These are phyloP conservation scores for Terana coerulea DNA, from an alignment of 768 basidiomycete genomes.

Conservation along the genomic window DNA sequence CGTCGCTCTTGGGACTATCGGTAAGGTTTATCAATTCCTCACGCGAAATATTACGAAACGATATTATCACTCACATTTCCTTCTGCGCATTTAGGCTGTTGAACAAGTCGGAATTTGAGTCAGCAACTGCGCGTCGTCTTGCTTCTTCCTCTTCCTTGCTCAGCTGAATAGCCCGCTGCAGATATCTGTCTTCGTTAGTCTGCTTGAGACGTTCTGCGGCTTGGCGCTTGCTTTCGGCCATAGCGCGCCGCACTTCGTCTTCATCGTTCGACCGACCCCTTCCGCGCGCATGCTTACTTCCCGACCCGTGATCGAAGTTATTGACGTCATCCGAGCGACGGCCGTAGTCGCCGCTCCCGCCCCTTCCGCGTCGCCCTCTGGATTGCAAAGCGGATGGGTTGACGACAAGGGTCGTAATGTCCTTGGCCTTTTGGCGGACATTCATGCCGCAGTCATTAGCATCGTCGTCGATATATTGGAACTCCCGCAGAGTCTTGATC, in stretches of 20 bases:
- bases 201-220: constrained; percentile 53
- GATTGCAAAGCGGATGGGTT: no score
- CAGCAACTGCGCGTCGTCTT: constrained; percentile 63
- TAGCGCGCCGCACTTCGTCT: constrained; percentile 64
- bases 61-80: no score
- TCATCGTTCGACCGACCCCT: no score
- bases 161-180: constrained; percentile 72
- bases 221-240: constrained; percentile 81
- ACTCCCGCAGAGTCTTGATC: constrained; percentile 97
- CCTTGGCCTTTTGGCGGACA: constrained; percentile 93
- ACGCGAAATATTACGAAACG: no score
- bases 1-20: constrained; percentile 8
- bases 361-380: no score
- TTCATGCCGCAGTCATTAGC: constrained; percentile 94
- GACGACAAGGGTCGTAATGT: constrained; percentile 86
- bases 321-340: no score
- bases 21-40: no score
- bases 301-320: no score
- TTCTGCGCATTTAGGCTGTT: constrained; percentile 11
- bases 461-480: constrained; percentile 91
- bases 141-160: constrained; percentile 86
- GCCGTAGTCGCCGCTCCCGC: no score
- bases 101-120: constrained; percentile 42
- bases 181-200: constrained; percentile 68
- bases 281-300: no score